phyloP scores from a whole-genome alignment of 805 yeast genomes.

The Candida khao-thaluensis region DNA sequence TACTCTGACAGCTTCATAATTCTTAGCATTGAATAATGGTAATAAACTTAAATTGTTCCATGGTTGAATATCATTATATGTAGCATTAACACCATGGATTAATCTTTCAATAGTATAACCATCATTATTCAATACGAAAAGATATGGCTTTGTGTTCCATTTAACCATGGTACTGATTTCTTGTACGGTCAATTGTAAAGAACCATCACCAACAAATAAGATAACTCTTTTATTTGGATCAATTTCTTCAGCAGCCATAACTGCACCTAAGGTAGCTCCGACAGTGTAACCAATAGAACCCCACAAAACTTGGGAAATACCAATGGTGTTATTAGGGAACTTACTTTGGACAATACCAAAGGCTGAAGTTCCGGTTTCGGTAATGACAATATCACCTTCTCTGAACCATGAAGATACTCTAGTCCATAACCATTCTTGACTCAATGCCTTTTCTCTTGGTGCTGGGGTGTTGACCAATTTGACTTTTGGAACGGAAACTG shows the following conservation, averaged over 20 bases:
- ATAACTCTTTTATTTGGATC: slow-evolving; percentile 62
- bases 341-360: slow-evolving; percentile 67
- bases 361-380: slow-evolving; percentile 76
- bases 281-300: slow-evolving; percentile 73
- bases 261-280: slow-evolving; percentile 69
- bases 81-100: slow-evolving; percentile 66
- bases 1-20: slow-evolving; percentile 55
- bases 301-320: slow-evolving; percentile 75
- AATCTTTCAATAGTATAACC: slow-evolving; percentile 77
- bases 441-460: slow-evolving; percentile 27
- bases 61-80: slow-evolving; percentile 64
- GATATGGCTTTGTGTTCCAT: slow-evolving; percentile 65
- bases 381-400: slow-evolving; percentile 64
- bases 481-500: slow-evolving; percentile 55
- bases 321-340: slow-evolving; percentile 60
- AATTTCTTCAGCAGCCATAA: slow-evolving; percentile 63
- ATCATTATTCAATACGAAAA: slow-evolving; percentile 67
- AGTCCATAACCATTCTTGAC: slow-evolving; percentile 72
- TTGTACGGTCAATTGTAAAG: slow-evolving; percentile 71
- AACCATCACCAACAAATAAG: slow-evolving; percentile 73
- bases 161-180: slow-evolving; percentile 69
- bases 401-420: slow-evolving; percentile 59
- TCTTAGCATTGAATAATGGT: slow-evolving; percentile 58
- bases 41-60: slow-evolving; percentile 64
- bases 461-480: slow-evolving; percentile 47